Percentiles rank a stretch among this genome's conserved stretches.
Evolutionary conservation across 352 stramenopile genomes (phyloP).

Genomic region (Globisporangium takayamanum): DNA sequence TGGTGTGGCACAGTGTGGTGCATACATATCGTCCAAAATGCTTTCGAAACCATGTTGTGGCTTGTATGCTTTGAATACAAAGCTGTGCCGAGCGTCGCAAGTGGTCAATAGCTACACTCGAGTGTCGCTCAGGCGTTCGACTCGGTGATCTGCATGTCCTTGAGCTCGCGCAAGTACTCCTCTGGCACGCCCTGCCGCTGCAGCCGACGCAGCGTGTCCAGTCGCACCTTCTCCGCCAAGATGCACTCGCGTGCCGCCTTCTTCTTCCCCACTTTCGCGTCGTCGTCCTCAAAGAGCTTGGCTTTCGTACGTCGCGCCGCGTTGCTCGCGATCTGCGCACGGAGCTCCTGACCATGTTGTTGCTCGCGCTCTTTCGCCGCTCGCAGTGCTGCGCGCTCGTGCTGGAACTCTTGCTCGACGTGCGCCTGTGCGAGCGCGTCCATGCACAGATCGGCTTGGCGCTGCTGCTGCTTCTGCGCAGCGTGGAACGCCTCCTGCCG

Average conservation of each 20-base stretch:
- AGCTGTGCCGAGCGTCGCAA: too few relatives aligned
- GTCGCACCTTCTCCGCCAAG: conserved; percentile 66
- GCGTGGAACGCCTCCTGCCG: conserved; percentile 46
- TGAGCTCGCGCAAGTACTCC: conserved; percentile 62
- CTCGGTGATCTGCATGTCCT: conserved; percentile 57
- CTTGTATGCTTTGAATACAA: too few relatives aligned
- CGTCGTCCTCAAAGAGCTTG: conserved; percentile 61
- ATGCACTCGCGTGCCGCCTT: conserved; percentile 68
- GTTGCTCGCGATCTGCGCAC: conserved; percentile 60
- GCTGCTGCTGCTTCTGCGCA: conserved; percentile 33
- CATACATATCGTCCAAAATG: too few relatives aligned
- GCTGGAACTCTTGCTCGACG: conserved; percentile 37
- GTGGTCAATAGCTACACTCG: too few relatives aligned
- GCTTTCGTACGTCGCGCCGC: conserved; percentile 39
- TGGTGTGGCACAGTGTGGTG: too few relatives aligned
- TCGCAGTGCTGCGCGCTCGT: conserved; percentile 23
- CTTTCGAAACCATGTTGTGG: too few relatives aligned
- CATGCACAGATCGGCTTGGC: conserved; percentile 33
- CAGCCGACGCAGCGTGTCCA: conserved; percentile 49
- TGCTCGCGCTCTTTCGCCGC: conserved; percentile 27
- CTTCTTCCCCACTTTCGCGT: conserved; percentile 66
- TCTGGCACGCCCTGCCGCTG: conserved; percentile 62
- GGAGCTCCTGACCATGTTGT: conserved; percentile 29
- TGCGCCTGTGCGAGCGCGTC: conserved; percentile 34
- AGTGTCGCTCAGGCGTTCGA: conserved; percentile 31